Conservation (phyloP, 140 eudicot species). For the Ambrosia hybrid region DNA sequence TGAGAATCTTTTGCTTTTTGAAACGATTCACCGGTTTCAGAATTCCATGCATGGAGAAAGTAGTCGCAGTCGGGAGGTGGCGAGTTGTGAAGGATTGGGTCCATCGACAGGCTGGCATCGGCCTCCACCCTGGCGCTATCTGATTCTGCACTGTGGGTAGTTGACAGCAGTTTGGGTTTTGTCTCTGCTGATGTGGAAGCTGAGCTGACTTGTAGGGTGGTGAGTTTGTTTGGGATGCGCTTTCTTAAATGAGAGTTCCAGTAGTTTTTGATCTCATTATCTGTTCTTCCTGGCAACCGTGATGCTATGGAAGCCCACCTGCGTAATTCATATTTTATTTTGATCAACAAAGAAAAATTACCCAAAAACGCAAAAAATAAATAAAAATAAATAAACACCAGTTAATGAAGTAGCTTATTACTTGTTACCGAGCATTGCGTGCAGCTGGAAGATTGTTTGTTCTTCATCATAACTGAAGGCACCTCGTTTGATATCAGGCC, state of each 20-base stretch:
- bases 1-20: constrained; percentile 28
- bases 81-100: constrained; percentile 36
- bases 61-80: constrained; percentile 40
- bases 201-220: constrained; percentile 24
- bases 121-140: constrained; percentile 58
- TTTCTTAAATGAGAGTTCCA: constrained; percentile 78
- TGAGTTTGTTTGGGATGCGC: constrained; percentile 33
- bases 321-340: constrained; percentile 23
- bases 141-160: constrained; percentile 57
- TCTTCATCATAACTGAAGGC: constrained; percentile 72
- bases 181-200: constrained; percentile 31
- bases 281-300: constrained; percentile 86
- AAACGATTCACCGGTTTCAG: constrained; percentile 68
- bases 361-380: not conserved
- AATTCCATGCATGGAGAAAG: constrained; percentile 71
- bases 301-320: constrained; percentile 85
- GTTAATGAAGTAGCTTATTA: constrained; percentile 28
- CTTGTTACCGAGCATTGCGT: constrained; percentile 72
- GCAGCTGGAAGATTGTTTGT: constrained; percentile 56
- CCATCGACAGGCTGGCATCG: constrained; percentile 54
- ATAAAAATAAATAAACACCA: not conserved
- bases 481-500: constrained; percentile 79
- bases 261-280: constrained; percentile 69
- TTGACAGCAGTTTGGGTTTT: constrained; percentile 36
- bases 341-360: constrained; percentile 15